Percentiles rank a stretch among this genome's conserved stretches.
Conservation (phyloP, 495 filamentous ascomycete genomes). For the Hypomontagnella monticulosa region DNA sequence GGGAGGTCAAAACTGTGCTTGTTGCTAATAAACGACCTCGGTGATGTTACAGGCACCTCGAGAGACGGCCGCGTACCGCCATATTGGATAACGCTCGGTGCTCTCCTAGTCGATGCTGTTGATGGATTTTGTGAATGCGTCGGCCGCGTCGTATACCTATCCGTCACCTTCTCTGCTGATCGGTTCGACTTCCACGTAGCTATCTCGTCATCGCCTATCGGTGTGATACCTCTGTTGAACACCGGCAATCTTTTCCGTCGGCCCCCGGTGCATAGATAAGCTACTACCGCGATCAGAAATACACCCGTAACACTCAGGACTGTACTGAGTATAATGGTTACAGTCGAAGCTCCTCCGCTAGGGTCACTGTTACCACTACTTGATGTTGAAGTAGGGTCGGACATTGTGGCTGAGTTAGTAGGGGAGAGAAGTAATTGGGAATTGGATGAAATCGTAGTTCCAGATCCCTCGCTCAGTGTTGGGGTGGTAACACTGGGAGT, state of each 20-base stretch:
- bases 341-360: conserved; percentile 14
- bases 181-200: conserved; percentile 57
- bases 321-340: conserved; percentile 53
- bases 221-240: conserved; percentile 56
- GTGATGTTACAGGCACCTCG: conserved; percentile 45
- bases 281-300: conserved; percentile 45
- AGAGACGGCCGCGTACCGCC: conserved; percentile 45
- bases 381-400: conserved; percentile 19
- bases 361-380: conserved; percentile 18
- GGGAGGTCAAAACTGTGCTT: conserved; percentile 57
- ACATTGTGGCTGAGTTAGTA: conserved; percentile 31
- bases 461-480: conserved; percentile 16
- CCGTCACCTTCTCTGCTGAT: conserved; percentile 38
- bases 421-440: conserved; percentile 14
- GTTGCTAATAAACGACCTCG: conserved; percentile 46
- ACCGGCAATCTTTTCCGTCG: conserved; percentile 48
- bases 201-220: conserved; percentile 63
- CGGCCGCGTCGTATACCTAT: conserved; percentile 31
- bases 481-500: conserved; percentile 9
- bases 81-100: conserved; percentile 59
- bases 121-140: conserved; percentile 51
- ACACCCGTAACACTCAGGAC: conserved; percentile 52
- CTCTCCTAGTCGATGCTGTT: conserved; percentile 51
- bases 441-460: conserved; percentile 3
- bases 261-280: conserved; percentile 45